Conservation (phyloP, 345 rosid genomes). For the Populus tremula region DNA sequence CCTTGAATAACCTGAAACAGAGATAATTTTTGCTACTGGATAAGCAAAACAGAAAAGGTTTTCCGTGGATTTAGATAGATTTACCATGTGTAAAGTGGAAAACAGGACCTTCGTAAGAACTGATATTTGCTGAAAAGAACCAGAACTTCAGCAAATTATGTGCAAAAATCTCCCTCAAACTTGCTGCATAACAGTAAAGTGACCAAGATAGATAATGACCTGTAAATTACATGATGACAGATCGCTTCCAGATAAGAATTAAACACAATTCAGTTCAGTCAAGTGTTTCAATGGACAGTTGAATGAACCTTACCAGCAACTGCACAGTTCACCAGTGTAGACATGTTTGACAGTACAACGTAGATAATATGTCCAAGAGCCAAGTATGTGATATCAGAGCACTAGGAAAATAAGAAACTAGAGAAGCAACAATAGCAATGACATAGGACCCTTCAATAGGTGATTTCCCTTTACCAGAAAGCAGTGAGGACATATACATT, state of each 20-base stretch:
- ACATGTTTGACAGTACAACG: not conserved
- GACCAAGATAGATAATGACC: not conserved
- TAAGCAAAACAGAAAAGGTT: not conserved
- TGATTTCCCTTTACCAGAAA: not conserved
- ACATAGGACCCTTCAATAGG: not conserved
- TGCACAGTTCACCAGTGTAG: not conserved
- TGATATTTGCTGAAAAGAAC: not conserved
- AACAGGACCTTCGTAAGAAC: not conserved
- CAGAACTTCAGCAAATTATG: not conserved
- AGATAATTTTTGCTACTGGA: not conserved
- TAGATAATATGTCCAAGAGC: not conserved
- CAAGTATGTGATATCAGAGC: not conserved
- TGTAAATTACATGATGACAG: not conserved
- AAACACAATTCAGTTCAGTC: not conserved
- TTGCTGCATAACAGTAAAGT: not conserved
- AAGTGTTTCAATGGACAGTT: not conserved
- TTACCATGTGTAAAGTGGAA: not conserved
- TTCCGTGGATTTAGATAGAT: not conserved
- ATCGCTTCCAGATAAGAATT: not conserved
- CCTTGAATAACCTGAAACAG: not conserved
- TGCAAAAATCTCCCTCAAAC: not conserved
- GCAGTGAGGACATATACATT: not conserved
- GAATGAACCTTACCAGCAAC: not conserved
- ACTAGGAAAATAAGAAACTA: not conserved
- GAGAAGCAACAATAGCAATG: not conserved